Evolutionary conservation across 73 alveolate genomes (phyloP).

Genomic region (Tetrahymena thermophila): DNA sequence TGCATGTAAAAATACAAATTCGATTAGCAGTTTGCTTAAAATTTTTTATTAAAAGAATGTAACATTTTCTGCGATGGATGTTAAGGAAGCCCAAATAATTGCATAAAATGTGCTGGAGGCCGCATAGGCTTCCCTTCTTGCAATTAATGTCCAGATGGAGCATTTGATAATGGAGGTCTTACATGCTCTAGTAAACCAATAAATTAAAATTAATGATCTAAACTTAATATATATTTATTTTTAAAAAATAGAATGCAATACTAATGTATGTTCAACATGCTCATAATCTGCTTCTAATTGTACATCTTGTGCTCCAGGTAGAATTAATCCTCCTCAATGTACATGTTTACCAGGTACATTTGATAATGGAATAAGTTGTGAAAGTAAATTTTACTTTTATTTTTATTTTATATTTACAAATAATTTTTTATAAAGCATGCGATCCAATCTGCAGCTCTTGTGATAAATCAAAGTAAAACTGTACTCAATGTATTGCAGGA

Average conservation of each 20-base stretch:
- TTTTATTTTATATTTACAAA: background rate
- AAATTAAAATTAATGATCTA: no score
- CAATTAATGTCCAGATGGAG: background rate
- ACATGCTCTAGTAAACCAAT: background rate
- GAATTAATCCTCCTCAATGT: background rate
- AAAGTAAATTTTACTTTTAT: background rate
- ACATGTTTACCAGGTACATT: background rate
- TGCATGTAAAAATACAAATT: background rate
- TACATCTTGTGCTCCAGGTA: background rate
- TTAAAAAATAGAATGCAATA: background rate
- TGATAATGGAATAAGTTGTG: background rate
- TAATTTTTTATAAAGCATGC: background rate
- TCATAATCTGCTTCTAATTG: background rate
- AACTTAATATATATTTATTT: no score
- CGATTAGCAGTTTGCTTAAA: background rate
- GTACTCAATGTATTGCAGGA: background rate
- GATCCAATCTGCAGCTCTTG: background rate
- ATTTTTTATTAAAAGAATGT: background rate
- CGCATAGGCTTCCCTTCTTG: background rate
- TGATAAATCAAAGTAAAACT: background rate
- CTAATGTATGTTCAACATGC: background rate
- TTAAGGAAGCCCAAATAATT: background rate
- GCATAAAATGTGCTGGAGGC: background rate
- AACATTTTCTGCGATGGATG: background rate
- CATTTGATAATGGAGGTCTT: background rate